These are phyloP conservation scores for Tripterygium wilfordii DNA, from an alignment of 177 flowering plant genomes.

Conservation along the genomic window DNA sequence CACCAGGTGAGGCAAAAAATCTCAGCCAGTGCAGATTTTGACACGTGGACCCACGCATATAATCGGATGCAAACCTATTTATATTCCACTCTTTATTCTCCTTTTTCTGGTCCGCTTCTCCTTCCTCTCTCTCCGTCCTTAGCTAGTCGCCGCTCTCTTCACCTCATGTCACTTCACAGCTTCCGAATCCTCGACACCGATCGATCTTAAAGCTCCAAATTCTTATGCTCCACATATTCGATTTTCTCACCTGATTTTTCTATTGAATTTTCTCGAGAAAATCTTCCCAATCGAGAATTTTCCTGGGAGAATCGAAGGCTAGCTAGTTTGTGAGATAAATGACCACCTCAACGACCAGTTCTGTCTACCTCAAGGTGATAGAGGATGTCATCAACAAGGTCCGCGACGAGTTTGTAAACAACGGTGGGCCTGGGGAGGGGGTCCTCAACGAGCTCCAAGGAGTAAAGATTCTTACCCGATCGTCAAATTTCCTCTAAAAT, in stretches of 20 bases:
- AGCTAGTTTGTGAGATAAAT: slow-evolving; percentile 17
- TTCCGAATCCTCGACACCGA: slow-evolving; percentile 8
- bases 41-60: slow-evolving; percentile 43
- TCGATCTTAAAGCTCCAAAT: not conserved
- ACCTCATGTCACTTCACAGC: not conserved
- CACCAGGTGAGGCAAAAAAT: too few relatives aligned
- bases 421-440: slow-evolving; percentile 68
- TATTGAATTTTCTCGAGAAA: too few relatives aligned
- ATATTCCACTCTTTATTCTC: slow-evolving; percentile 50
- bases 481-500: too few relatives aligned
- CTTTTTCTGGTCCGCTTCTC: slow-evolving; percentile 31
- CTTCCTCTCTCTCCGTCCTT: slow-evolving; percentile 11
- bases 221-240: too few relatives aligned
- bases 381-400: slow-evolving; percentile 92
- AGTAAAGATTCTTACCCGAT: slow-evolving; percentile 36
- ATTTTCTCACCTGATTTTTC: too few relatives aligned
- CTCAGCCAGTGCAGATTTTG: slow-evolving; percentile 14
- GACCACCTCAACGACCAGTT: slow-evolving; percentile 60
- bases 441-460: slow-evolving; percentile 86
- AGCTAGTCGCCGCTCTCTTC: slow-evolving; percentile 1
- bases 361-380: slow-evolving; percentile 76
- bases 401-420: slow-evolving; percentile 73
- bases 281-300: not conserved
- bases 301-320: slow-evolving; percentile 7
- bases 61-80: slow-evolving; percentile 88